Evolutionary conservation across 352 stramenopile species (phyloP).

Genomic region (Globisporangium splendens): DNA sequence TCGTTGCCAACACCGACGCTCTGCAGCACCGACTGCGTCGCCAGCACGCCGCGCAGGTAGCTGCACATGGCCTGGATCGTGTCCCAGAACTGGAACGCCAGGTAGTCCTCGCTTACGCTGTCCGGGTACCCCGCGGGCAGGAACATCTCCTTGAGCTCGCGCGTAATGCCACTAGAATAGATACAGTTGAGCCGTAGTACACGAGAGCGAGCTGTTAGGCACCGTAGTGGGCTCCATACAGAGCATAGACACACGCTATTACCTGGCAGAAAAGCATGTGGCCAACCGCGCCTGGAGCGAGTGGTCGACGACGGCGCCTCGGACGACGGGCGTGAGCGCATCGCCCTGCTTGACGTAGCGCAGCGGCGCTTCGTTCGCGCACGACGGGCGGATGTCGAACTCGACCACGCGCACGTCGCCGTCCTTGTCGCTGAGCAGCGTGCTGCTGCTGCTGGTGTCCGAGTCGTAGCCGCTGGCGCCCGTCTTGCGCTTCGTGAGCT

Average conservation of each 20-base stretch:
- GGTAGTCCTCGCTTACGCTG: slow-evolving; percentile 88
- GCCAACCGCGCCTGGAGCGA: slow-evolving; percentile 7
- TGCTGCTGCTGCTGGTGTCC: slow-evolving; percentile 15
- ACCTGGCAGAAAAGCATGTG: slow-evolving; percentile 24
- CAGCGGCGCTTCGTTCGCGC: slow-evolving; percentile 35
- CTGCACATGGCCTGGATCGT: slow-evolving; percentile 93
- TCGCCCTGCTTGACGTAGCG: slow-evolving; percentile 48
- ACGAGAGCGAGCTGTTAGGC: neutral
- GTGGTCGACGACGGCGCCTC: slow-evolving; percentile 7
- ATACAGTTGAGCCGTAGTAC: no score
- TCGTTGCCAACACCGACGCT: slow-evolving; percentile 92
- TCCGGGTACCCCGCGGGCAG: slow-evolving; percentile 80
- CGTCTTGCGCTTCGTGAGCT: slow-evolving; percentile 57
- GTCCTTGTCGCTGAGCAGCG: slow-evolving; percentile 15
- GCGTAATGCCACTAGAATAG: slow-evolving; percentile 25
- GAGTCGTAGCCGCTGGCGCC: slow-evolving; percentile 5
- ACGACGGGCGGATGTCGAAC: slow-evolving; percentile 58
- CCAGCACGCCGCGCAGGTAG: slow-evolving; percentile 93
- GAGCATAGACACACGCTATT: neutral
- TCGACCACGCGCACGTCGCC: slow-evolving; percentile 42
- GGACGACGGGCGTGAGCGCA: slow-evolving; percentile 21
- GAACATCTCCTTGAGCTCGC: slow-evolving; percentile 84
- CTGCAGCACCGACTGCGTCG: slow-evolving; percentile 90
- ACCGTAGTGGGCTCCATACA: neutral
- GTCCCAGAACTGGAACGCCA: slow-evolving; percentile 95